Conservation (phyloP, 2,329 filamentous ascomycete genomes). For the Myriosclerotinia curreyana region DNA sequence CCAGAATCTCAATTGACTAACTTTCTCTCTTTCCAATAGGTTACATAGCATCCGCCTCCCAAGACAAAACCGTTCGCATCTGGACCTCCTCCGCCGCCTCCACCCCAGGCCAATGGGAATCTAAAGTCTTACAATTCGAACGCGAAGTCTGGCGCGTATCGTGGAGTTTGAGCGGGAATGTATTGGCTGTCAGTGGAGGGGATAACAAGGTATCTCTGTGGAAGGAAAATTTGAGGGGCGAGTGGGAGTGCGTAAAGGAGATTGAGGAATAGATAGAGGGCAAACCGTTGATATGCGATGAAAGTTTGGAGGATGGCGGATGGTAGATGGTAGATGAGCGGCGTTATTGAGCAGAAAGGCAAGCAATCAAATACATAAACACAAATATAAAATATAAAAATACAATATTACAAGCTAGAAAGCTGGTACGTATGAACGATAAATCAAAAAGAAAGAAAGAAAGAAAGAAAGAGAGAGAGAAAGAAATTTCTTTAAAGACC, state of each 20-base stretch:
- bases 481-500: too few relatives aligned
- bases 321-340: constrained; percentile 1
- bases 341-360: constrained; percentile 11
- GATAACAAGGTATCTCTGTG: constrained; percentile 97
- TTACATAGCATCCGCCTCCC: constrained; percentile 92
- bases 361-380: background rate
- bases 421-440: background rate
- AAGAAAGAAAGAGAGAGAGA: background rate
- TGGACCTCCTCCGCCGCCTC: constrained; percentile 74
- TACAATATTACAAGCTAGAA: background rate
- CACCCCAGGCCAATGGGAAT: constrained; percentile 72
- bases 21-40: constrained; percentile 44
- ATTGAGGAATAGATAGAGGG: constrained; percentile 70
- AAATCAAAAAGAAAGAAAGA: background rate
- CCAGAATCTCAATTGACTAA: background rate
- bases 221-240: constrained; percentile 96
- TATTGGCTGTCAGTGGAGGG: constrained; percentile 85
- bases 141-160: constrained; percentile 91
- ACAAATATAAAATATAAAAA: background rate
- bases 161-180: constrained; percentile 97
- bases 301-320: too few relatives aligned
- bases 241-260: constrained; percentile 96
- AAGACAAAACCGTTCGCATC: constrained; percentile 96
- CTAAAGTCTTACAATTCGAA: constrained; percentile 83
- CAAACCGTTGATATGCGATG: background rate